Percentiles rank a stretch among this genome's conserved stretches.
Evolutionary conservation across 2,329 filamentous ascomycete genomes (phyloP).

Genomic region (Neonectria magnoliae): DNA sequence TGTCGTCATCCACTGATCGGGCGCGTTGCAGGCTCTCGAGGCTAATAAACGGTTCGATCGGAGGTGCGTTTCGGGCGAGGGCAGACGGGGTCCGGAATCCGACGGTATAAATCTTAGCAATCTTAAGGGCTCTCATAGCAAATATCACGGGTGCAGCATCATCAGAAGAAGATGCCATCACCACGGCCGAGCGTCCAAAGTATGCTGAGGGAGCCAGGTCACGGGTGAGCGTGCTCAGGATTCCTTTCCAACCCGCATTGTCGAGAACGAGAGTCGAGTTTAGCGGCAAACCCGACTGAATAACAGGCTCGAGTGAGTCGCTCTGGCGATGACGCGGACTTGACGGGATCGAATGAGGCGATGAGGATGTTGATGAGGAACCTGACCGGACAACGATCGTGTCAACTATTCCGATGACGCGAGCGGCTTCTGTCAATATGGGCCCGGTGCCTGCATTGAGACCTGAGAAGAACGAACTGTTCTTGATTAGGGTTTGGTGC

Average conservation of each 20-base stretch:
- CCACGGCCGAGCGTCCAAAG: conserved; percentile 76
- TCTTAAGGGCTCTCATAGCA: conserved; percentile 77
- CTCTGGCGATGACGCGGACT: conserved; percentile 55
- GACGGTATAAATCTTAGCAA: conserved; percentile 84
- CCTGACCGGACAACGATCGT: conserved; percentile 74
- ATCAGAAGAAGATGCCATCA: conserved; percentile 76
- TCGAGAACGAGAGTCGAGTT: conserved; percentile 75
- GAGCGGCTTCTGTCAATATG: conserved; percentile 77
- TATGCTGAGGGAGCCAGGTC: conserved; percentile 88
- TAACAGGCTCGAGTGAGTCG: conserved; percentile 34
- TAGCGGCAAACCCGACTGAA: conserved; percentile 53
- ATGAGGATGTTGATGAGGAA: conserved; percentile 54
- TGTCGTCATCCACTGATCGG: conserved; percentile 58
- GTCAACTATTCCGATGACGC: conserved; percentile 82
- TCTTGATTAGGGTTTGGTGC: conserved; percentile 67
- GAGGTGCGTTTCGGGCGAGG: conserved; percentile 70
- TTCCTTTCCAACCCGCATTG: conserved; percentile 87
- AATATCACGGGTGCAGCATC: conserved; percentile 84
- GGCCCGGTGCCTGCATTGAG: conserved; percentile 63
- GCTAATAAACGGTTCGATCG: conserved; percentile 82
- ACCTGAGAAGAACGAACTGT: conserved; percentile 61
- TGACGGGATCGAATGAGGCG: conserved; percentile 59
- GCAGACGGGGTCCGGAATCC: conserved; percentile 75
- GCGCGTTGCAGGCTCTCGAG: conserved; percentile 70
- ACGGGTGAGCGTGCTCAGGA: conserved; percentile 80